Evolutionary conservation across 352 stramenopile species (phyloP), one percentile per base, ranked within the genome.

Genomic region (Globisporangium recalcitrans): DNA sequence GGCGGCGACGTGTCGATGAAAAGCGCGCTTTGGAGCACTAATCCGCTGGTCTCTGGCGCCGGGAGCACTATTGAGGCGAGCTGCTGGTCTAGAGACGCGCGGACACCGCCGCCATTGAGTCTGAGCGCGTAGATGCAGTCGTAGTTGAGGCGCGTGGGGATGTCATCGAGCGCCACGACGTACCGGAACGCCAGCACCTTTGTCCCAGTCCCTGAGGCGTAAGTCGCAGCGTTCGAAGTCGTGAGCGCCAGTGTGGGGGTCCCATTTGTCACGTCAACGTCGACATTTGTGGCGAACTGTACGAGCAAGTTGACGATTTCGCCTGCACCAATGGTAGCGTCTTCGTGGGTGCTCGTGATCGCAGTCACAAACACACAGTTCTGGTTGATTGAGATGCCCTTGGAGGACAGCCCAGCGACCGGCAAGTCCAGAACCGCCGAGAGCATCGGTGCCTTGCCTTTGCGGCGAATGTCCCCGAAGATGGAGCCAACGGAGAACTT

Each of bases 261-360:
- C 0, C 81, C 80, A 1, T 69, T 64, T 0, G 62, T 21, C 10
- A 57, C 52, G 13, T 77, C 64, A 0, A 93, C 74, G 16, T 79
- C 55, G 1, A 93, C 82, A 1, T 52, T 65, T 4, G 60, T 71
- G 16, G 70, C 88, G 53, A 82, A 91, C 0, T 53, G 42, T 0
- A 91, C 64, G 0, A 70, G n/a, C 16, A 93, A 57, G n/a, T 82
- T 64, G n/a, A 93, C 68, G 11, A 75, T 63, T 48, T 93, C 81
- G 1, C 85, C 85, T 32, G 75, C 72, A 1, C 78, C 83, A 10
- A 72, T 74, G 0, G 62, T 85, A 8, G 61, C 80, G 46, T 85
- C 75, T 69, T 85, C 82, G 34, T 85, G 77, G 0, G 69, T 64
- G 2, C 69, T 85, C 6, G 62, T 69, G 3, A 91, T 69, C 9